Evolutionary conservation across 2,329 filamentous ascomycete genomes (phyloP), one percentile per base, ranked within the genome.

Genomic region (Beauveria pseudobassiana): DNA sequence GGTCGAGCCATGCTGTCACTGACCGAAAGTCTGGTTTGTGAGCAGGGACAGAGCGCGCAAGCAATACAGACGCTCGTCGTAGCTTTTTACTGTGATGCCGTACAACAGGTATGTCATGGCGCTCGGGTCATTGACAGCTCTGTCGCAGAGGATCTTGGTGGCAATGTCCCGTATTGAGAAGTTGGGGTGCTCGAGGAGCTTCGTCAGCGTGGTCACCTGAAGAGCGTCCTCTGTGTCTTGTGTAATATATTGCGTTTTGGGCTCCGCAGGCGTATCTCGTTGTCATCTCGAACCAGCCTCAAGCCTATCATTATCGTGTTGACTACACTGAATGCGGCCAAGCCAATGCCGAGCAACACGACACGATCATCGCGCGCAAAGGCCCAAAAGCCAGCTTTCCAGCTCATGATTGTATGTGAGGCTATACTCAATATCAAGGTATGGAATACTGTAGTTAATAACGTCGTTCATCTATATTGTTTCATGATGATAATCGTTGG

Each of bases 171-270:
- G 81, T 64, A 93, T 88, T 22, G 88, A 83, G 68, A 84, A 87
- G 72, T 87, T 93, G 63, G 88, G 88, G 71, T 89, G 89, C 57
- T 82, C 78, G 14, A 89, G 77, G 4, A 93, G 80, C 65, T 85
- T 88, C 57, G 86, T 78, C 10, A 93, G 77, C 0, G 89, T 92
- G 48, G 81, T 78, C 12, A 86, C 70, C 62, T 86, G 83, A 48
- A 92, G 78, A 2, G 87, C 83, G 69, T 91, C 88, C 69, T 92
- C 88, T 2, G 87, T 90, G 26, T 88, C 85, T 71, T 91, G 87
- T 16, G 86, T 89, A 65, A 91, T 89, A 71, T 90, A 89, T 66
- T 87, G 84, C 56, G 88, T 84, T 70, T 88, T 87, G 42, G 85
- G 85, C 63, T 86, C 83, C 43, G 78, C 70, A 42, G 84, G 82